Base-by-base conservation (phyloP, 164 flowering plant species). In the Sedum album region DNA sequence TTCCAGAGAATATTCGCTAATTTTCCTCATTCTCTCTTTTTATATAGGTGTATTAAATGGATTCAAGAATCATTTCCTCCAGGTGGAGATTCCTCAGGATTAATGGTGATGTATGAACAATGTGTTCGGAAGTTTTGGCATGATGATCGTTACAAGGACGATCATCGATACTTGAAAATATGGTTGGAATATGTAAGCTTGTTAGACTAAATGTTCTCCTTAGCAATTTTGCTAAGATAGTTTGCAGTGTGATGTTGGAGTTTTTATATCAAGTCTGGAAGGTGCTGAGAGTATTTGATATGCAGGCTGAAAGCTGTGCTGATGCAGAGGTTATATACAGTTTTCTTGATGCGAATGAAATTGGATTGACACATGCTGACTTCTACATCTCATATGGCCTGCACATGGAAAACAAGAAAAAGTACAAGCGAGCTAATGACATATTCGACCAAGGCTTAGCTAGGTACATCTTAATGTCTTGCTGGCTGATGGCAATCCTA, bases 101-200 rank as follows among this genome's bases (percentile, higher is more conserved):
- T 94, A 36, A 71, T 94, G n/a, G 76, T 88, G 66, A 84, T 94
- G 6, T 91, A 89, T 66, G 98, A 94, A 66, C 95, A 94, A 77
- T 94, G 98, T 69, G 90, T 91, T 10, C 93, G 97, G 17, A 72
- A 86, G 0, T 94, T 94, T 75, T 94, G 98, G 97, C 88, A 88
- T 72, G 77, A 80, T 2, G 82, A 83, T 1, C 82, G 79, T 35
- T 94, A 94, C 78, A 88, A 84, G 81, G 82, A 91, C 72, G 97
- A 94, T 78, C 83, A 82, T 6, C 93, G 97, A 17, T 94, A 91
- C 77, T 81, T 94, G 15, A 91, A 87, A 85, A 87, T 94, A 41
- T 91, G 98, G 98, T 67, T 94, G 76, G 95, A 91, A 86, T 94
- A 94, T 83, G 98, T 94, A 63, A 18, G 96, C 79, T 66, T 13